Evolutionary conservation across 202 grass and related monocot species (phyloP), one percentile per base, ranked within the genome.

Genomic region (Eragrostis tef): DNA sequence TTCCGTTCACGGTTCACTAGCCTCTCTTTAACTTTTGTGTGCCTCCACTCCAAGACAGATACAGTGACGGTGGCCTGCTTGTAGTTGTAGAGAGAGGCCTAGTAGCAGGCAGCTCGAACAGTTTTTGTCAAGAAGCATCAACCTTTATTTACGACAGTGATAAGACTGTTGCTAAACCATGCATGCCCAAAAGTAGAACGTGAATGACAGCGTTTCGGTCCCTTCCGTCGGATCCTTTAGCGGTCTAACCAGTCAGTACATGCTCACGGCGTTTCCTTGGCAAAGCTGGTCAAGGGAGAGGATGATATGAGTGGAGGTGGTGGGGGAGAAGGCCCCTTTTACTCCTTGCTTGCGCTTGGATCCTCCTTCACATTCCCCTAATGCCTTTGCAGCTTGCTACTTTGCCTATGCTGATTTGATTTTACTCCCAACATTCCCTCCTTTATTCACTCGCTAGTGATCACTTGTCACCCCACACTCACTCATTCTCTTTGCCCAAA

Each of bases 401-500:
- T 73, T 72, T 57, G 67, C 76, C 21, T 59, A 6, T 24, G 57
- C 27, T 24, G 78, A 61, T 82, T 70, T 64, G 80, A 71, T 59
- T 39, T 39, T 9, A 67, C 72, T 62, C 78, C 67, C 79, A 34
- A 82, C 83, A 82, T 86, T 59, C 79, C 62, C 74, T 60, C 2
- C 20, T 64, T 51, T 58, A 75, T 82, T 81, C 54, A 64, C 31
- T 74, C 61, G 36, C 64, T 20, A 42, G 64, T 67, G 64, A 81
- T 46, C 56, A 9, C 54, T 57, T 64, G 26, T 52, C 56, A 11
- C 64, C 13, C 52, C 21, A 71, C 71, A 56, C 10, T 21, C 63
- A 34, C 73, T 81, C 85, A 73, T 93, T 87, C 87, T 74, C 83
- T 90, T 90, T 87, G 83, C 86, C 83, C 79, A 69, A 88, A 64